Conservation (phyloP, 2,329 filamentous ascomycete species). For the Thelonectria blattea region DNA sequence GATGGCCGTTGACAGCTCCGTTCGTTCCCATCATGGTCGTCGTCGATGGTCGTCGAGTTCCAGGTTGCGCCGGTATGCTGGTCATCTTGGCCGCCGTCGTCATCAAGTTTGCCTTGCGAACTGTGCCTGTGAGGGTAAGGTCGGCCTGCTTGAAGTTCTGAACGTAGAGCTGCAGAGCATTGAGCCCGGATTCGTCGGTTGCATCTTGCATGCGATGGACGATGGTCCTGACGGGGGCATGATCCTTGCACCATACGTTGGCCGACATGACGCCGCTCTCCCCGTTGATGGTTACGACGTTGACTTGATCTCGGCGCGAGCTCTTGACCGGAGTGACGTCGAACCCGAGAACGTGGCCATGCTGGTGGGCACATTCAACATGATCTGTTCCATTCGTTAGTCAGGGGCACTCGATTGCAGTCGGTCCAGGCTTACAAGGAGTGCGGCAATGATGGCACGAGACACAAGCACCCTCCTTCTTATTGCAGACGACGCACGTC, state of each 20-base stretch:
- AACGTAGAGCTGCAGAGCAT: constrained; percentile 84
- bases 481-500: constrained; percentile 83
- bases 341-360: constrained; percentile 84
- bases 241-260: constrained; percentile 89
- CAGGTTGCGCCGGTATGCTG: constrained; percentile 39
- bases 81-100: constrained; percentile 66
- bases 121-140: constrained; percentile 85
- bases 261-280: constrained; percentile 87
- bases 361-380: constrained; percentile 86
- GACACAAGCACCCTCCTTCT: constrained; percentile 77
- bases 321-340: constrained; percentile 90
- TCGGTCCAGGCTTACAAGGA: constrained; percentile 47
- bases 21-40: constrained; percentile 45
- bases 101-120: constrained; percentile 86
- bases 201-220: constrained; percentile 81
- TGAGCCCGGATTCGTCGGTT: constrained; percentile 73
- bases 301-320: constrained; percentile 80
- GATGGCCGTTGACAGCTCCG: constrained; percentile 26
- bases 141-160: constrained; percentile 96
- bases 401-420: neutral
- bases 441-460: constrained; percentile 76
- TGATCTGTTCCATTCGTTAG: constrained; percentile 64
- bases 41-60: constrained; percentile 63
- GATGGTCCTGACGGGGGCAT: constrained; percentile 72
- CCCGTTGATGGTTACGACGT: constrained; percentile 78